Evolutionary conservation across 1,139 yeast genomes (phyloP), one percentile per base, ranked within the genome.

Genomic region (Schizosaccharomyces versatilis): DNA sequence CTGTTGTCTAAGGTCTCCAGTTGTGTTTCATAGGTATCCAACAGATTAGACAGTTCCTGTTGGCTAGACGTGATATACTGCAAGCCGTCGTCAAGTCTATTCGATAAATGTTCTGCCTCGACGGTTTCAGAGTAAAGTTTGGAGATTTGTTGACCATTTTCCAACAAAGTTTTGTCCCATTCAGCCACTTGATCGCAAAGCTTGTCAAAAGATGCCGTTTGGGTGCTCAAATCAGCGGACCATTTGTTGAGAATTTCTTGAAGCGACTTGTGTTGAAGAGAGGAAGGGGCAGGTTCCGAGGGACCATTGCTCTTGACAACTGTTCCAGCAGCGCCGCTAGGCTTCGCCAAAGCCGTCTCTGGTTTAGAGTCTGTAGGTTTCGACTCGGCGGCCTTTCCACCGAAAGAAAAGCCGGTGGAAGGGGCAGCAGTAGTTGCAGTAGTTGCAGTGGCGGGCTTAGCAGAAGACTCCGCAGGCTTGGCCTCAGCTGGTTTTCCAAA

Each of bases 201-300:
- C n/a, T 74, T 68, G 58, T 81, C 81, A 68, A 88, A 90, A 41
- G 84, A 80, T 38, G 74, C 73, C 1, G 90, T 77, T 0, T 94
- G 79, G 24, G 77, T 74, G 3, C 88, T 73, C 58, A 90, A 70
- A 62, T 93, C 94, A 57, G 79, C 78, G 1, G 96, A 83, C 99
- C 98, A 93, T 67, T 83, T 86, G 39, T 86, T 77, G 54, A 93
- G 83, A 60, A 90, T 75, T 65, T 90, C 98, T 63, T 90, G 98
- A 65, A 93, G 72, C 1, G 95, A 85, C 65, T 85, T 85, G 69
- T 90, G 90, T 62, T 84, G 86, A 54, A 93, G 74, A 8, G 94
- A 81, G 2, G 85, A 77, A 36, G 86, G 83, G 54, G 67, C 69
- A 53, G 60, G 69, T 64, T 61, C 67, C 55, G 61, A 65, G 47